Percentiles rank a stretch among this genome's conserved stretches.
Evolutionary conservation across 2,329 filamentous ascomycete species (phyloP).

Genomic region (Coleophoma crateriformis): DNA sequence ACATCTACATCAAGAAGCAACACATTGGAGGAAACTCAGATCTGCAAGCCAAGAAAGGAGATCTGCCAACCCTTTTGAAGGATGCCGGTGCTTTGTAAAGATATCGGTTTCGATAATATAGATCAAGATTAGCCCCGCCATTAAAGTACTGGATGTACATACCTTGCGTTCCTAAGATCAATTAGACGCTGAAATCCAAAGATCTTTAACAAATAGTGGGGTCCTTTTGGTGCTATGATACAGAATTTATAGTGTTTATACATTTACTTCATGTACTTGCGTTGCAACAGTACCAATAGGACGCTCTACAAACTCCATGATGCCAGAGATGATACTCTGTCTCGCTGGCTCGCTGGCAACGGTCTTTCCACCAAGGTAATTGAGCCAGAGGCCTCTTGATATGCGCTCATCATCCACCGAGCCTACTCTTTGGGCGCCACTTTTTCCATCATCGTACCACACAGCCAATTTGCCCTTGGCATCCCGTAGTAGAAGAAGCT

Average conservation of each 20-base stretch:
- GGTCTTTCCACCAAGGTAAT: conserved; percentile 80
- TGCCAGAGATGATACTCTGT: conserved; percentile 76
- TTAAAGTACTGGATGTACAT: too few species aligned
- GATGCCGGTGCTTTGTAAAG: conserved; percentile 56
- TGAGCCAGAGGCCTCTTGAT: conserved; percentile 77
- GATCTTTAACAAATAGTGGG: not conserved
- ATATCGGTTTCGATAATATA: not conserved
- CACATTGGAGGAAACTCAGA: conserved; percentile 98
- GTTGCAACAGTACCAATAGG: conserved; percentile 83
- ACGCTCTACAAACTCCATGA: conserved; percentile 81
- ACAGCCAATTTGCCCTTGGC: conserved; percentile 60
- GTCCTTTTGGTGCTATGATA: not conserved
- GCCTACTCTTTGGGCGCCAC: conserved; percentile 54
- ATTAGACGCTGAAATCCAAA: not conserved
- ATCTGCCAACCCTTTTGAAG: conserved; percentile 62
- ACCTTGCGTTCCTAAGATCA: too few species aligned
- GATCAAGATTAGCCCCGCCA: too few species aligned
- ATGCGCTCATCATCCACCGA: conserved; percentile 73
- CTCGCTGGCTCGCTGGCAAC: conserved; percentile 82
- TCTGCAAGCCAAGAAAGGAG: conserved; percentile 58
- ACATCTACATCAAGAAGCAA: conserved; percentile 86
- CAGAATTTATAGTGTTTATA: conserved; percentile 1
- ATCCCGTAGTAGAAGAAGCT: conserved; percentile 69
- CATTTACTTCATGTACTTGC: conserved; percentile 47
- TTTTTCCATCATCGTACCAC: conserved; percentile 55